phyloP scores from a whole-genome alignment of 2,329 filamentous ascomycete species.

The Pezicula rhizophila region DNA sequence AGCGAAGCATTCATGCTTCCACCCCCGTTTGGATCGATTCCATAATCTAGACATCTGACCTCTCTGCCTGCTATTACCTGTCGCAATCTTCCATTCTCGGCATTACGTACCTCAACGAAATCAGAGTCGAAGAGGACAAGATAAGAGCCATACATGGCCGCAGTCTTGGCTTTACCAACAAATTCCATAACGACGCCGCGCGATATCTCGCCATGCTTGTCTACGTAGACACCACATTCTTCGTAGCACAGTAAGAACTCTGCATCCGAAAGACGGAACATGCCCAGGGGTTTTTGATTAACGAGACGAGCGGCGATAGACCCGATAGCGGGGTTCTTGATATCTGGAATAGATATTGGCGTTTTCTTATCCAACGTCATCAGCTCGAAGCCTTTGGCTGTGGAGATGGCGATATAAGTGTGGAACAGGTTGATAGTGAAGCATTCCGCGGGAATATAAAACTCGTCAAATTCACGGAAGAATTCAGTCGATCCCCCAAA shows the following conservation, averaged over 20 bases:
- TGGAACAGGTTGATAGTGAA: slow-evolving; percentile 96
- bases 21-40: slow-evolving; percentile 49
- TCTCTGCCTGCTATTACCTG: slow-evolving; percentile 93
- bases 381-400: slow-evolving; percentile 88
- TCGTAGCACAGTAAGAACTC: slow-evolving; percentile 93
- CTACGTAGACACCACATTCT: slow-evolving; percentile 94
- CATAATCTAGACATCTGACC: slow-evolving; percentile 85
- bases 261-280: slow-evolving; percentile 90
- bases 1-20: slow-evolving; percentile 31
- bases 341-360: slow-evolving; percentile 86
- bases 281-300: slow-evolving; percentile 80
- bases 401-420: slow-evolving; percentile 85
- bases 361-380: slow-evolving; percentile 96
- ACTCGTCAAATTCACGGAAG: slow-evolving; percentile 97
- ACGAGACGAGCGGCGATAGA: slow-evolving; percentile 81
- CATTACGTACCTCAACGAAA: slow-evolving; percentile 95
- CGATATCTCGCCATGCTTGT: slow-evolving; percentile 94
- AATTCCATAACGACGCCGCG: slow-evolving; percentile 97
- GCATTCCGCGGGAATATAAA: slow-evolving; percentile 94
- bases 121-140: slow-evolving; percentile 91
- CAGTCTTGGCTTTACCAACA: slow-evolving; percentile 82
- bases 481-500: slow-evolving; percentile 78
- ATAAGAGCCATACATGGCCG: slow-evolving; percentile 87
- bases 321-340: slow-evolving; percentile 69
- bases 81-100: slow-evolving; percentile 85